Conservation (phyloP, 208 protist genomes). For the Porcisia hertigi region DNA sequence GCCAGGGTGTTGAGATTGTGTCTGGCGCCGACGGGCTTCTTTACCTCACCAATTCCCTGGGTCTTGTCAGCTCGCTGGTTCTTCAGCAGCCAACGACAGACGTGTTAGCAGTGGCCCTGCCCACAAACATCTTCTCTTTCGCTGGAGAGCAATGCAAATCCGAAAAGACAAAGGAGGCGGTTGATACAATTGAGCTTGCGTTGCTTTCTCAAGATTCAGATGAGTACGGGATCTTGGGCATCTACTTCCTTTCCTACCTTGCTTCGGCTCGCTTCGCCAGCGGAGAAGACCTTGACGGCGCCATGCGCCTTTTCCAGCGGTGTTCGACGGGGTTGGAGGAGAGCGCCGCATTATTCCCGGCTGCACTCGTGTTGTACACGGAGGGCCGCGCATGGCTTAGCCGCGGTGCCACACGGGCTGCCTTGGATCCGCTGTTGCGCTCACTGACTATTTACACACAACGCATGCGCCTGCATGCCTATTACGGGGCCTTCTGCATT, state of each 20-base stretch:
- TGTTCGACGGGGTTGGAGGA: constrained; percentile 26
- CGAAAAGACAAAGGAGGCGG: constrained; percentile 31
- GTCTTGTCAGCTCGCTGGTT: constrained; percentile 35
- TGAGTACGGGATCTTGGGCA: constrained; percentile 17
- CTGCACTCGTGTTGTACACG: constrained; percentile 11
- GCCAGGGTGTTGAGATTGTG: constrained; percentile 44
- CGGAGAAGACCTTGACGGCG: constrained; percentile 28
- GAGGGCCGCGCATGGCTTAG: constrained; percentile 36
- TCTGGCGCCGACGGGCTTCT: constrained; percentile 38
- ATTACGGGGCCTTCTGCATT: constrained; percentile 42
- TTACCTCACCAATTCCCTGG: constrained; percentile 59
- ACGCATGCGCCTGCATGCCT: constrained; percentile 39
- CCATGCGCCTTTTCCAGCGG: constrained; percentile 28
- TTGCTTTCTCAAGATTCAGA: constrained; percentile 23
- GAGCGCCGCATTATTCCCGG: background rate
- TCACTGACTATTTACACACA: constrained; percentile 25
- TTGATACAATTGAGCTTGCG: constrained; percentile 39
- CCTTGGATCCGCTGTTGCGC: constrained; percentile 37
- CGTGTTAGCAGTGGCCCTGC: constrained; percentile 6
- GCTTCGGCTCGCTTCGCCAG: constrained; percentile 26
- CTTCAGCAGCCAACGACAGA: constrained; percentile 11
- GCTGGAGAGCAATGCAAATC: constrained; percentile 18
- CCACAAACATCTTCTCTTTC: constrained; percentile 11
- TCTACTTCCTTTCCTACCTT: constrained; percentile 23
- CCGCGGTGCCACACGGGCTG: constrained; percentile 28